Evolutionary conservation across 192 early-diverging fungal genomes (phyloP), one percentile per base, ranked within the genome.

Genomic region (Coemansia sp.): DNA sequence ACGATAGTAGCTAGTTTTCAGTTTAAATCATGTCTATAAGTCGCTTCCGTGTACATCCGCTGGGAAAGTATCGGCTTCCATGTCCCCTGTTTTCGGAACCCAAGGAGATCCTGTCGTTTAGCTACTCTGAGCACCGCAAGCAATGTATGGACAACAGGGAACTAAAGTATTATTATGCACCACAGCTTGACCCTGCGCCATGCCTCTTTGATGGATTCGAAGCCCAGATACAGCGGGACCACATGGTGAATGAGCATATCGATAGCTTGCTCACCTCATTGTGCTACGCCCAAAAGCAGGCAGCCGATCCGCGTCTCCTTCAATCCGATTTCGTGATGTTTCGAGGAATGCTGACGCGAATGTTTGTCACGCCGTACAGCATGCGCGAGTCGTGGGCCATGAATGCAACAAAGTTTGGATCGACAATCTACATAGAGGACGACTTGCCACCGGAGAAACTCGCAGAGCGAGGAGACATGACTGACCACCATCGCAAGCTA

Each of bases 271-370:
- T 96, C 50, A 73, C 85, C 38, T 85, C 89, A 0, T 60, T 93
- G 9, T 63, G 76, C 11, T 61, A 82, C 70, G 36, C 29, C 15
- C 34, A 50, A 15, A 53, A 53, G 50, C 27, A 53, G 11, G 15
- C 25, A 15, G 28, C 13, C 6, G 50, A 59, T n/a, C 28, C 65
- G 62, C 17, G 15, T 53, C 14, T 55, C 67, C 36, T 64, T 61
- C 74, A 83, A 73, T 17, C 56, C 2, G 67, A 76, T 27, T 81
- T 81, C 62, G 64, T 91, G n/a, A 85, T 88, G 68, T 93, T 90
- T 82, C 78, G 96, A 33, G 96, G 96, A 11, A 91, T 96, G 48
- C 83, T 98, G 50, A 94, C 94, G n/a, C 89, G 90, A 55, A 83
- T 96, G 11, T 72, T 94, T 57, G 84, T 79, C 50, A 89, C 92